These are phyloP conservation scores for Salvia sclarea DNA, from an alignment of 305 asterid genomes.

Conservation along the genomic window DNA sequence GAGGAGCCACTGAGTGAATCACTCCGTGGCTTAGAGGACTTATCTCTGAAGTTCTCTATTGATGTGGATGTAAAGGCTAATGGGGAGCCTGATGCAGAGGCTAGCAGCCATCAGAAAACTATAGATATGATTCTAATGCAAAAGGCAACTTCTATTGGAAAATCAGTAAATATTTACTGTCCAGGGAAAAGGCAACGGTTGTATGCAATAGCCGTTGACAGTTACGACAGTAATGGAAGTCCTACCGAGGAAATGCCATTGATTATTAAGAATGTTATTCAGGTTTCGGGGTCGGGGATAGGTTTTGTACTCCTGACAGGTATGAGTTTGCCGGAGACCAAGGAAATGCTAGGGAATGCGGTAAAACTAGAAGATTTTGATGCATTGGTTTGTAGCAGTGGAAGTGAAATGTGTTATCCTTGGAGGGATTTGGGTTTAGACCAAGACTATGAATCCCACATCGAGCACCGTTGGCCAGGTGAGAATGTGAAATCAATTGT, in stretches of 20 bases:
- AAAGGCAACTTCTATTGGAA: slow-evolving; percentile 42
- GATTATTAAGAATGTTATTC: slow-evolving; percentile 56
- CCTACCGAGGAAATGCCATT: slow-evolving; percentile 44
- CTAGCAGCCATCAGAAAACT: slow-evolving; percentile 49
- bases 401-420: slow-evolving; percentile 67
- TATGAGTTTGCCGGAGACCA: slow-evolving; percentile 50
- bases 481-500: slow-evolving; percentile 51
- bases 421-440: slow-evolving; percentile 60
- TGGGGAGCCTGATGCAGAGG: slow-evolving; percentile 47
- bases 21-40: slow-evolving; percentile 57
- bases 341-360: slow-evolving; percentile 42
- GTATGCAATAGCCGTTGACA: slow-evolving; percentile 57
- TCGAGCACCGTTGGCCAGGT: slow-evolving; percentile 70
- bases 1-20: slow-evolving; percentile 75
- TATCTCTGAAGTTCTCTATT: slow-evolving; percentile 54
- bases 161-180: slow-evolving; percentile 38
- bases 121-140: slow-evolving; percentile 43
- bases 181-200: slow-evolving; percentile 69
- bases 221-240: slow-evolving; percentile 50
- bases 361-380: slow-evolving; percentile 53
- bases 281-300: slow-evolving; percentile 51
- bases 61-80: slow-evolving; percentile 53
- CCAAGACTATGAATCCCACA: slow-evolving; percentile 61
- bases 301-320: slow-evolving; percentile 59
- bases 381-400: slow-evolving; percentile 66